Percentiles rank a stretch among this genome's conserved stretches.
These are phyloP conservation scores for Begonia peltatifolia DNA, from an alignment of 306 rosid genomes.

Conservation along the genomic window DNA sequence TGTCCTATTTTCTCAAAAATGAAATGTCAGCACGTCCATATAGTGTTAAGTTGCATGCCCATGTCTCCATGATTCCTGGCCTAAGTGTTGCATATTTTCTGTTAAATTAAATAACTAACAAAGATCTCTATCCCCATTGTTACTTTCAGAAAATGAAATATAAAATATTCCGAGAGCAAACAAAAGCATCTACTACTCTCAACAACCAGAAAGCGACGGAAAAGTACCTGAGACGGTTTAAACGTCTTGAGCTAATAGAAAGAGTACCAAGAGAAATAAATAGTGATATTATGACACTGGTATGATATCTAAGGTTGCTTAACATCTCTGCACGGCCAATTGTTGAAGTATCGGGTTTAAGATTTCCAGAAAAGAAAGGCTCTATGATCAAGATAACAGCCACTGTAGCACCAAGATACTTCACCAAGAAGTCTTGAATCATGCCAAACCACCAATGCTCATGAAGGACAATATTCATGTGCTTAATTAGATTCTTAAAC, in stretches of 20 bases:
- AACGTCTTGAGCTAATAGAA: slow-evolving; percentile 81
- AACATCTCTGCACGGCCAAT: slow-evolving; percentile 99
- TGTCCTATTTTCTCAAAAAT: too few species aligned
- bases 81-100: too few species aligned
- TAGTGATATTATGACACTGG: slow-evolving; percentile 86
- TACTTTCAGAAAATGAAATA: too few species aligned
- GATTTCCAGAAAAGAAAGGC: slow-evolving; percentile 91
- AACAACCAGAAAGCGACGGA: neutral
- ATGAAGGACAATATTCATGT: slow-evolving; percentile 56
- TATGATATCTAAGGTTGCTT: slow-evolving; percentile 97
- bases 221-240: slow-evolving; percentile 85
- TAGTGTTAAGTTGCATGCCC: too few species aligned
- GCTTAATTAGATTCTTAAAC: slow-evolving; percentile 50
- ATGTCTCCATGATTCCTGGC: too few species aligned
- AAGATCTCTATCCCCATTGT: too few species aligned
- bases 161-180: too few species aligned
- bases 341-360: slow-evolving; percentile 91
- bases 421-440: slow-evolving; percentile 88
- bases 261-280: slow-evolving; percentile 95
- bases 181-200: too few species aligned
- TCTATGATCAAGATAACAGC: slow-evolving; percentile 92
- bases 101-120: too few species aligned
- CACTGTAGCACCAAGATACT: slow-evolving; percentile 96
- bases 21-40: too few species aligned
- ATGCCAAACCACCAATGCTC: slow-evolving; percentile 99